Base-by-base conservation (phyloP, 2,329 filamentous ascomycete species). In the Fusarium sp. region DNA sequence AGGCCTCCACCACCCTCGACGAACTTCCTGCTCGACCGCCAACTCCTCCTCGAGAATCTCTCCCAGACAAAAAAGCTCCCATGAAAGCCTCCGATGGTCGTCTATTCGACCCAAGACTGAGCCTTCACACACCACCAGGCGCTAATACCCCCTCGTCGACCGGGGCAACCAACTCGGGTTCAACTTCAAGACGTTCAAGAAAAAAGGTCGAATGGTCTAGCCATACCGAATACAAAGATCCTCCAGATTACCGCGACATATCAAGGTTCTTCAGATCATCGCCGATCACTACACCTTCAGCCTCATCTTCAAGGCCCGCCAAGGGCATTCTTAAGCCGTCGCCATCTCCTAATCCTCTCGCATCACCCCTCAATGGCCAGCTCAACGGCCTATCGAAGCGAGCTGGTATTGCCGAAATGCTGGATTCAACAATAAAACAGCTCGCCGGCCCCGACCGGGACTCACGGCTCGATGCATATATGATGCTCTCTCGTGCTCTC, bases 371-470 rank as follows among this genome's bases (percentile, higher is more conserved):
- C 5, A 78, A 79, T 76, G 65, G 79, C 79, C 60, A 84, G 81
- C 68, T 83, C 80, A 71, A 79, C 72, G 75, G 75, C 26, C 62
- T 73, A 39, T 68, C 75, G 67, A 79, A 64, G 57, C 75, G 71
- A 77, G 82, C 85, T 44, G 90, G 87, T 39, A 89, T 97, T 58
- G 86, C 87, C 67, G 89, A 89, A 71, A 96, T 97, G 90, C 81
- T 98, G 68, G 92, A 97, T 71, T 96, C 93, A 1, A 89, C 93
- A 7, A 86, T 93, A 35, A 90, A 92, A 78, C 92, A 96, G 79
- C 85, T 99, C 47, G 92, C 91, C 37, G 89, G 92, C 22, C 83
- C 88, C 30, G 91, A 94, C 70, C 85, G 90, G 53, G 86, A 89
- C 58, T 89, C 88, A 14, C 91, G 91, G 70, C 79, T 96, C 32